These are phyloP conservation scores for Pseudocercospora musae DNA, from an alignment of 2,329 filamentous ascomycete genomes.

Conservation along the genomic window DNA sequence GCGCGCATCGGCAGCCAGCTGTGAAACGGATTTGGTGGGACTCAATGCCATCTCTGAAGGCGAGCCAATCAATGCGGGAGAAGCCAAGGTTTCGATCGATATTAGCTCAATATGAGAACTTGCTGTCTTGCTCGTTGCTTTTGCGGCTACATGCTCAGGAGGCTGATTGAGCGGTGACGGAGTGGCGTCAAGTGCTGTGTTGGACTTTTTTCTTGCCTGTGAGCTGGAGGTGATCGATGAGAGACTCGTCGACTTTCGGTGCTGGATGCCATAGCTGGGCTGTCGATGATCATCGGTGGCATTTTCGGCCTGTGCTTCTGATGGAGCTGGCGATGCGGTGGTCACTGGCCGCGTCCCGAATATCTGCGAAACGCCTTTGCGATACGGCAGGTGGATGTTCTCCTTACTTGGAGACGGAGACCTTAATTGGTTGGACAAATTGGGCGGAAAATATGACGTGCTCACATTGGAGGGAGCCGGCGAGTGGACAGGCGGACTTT, in stretches of 20 bases:
- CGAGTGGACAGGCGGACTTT: constrained; percentile 32
- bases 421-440: constrained; percentile 29
- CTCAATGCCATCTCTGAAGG: constrained; percentile 29
- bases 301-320: background rate
- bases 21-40: constrained; percentile 56
- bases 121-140: background rate
- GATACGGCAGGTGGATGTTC: constrained; percentile 48
- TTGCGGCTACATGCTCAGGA: background rate
- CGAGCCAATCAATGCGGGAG: constrained; percentile 12
- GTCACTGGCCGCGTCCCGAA: constrained; percentile 36
- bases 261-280: constrained; percentile 16
- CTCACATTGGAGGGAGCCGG: constrained; percentile 31
- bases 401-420: constrained; percentile 47
- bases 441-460: constrained; percentile 34
- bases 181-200: constrained; percentile 26
- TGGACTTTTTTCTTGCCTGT: constrained; percentile 32
- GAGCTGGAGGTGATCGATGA: constrained; percentile 46
- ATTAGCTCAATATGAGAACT: constrained; percentile 22
- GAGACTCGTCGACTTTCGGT: constrained; percentile 39
- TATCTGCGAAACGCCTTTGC: constrained; percentile 49
- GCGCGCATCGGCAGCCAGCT: constrained; percentile 81
- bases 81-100: constrained; percentile 31
- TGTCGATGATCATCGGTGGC: constrained; percentile 12
- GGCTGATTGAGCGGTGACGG: background rate
- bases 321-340: constrained; percentile 5